Conservation (phyloP, 2,329 filamentous ascomycete species). For the Akanthomyces uredinophilus region DNA sequence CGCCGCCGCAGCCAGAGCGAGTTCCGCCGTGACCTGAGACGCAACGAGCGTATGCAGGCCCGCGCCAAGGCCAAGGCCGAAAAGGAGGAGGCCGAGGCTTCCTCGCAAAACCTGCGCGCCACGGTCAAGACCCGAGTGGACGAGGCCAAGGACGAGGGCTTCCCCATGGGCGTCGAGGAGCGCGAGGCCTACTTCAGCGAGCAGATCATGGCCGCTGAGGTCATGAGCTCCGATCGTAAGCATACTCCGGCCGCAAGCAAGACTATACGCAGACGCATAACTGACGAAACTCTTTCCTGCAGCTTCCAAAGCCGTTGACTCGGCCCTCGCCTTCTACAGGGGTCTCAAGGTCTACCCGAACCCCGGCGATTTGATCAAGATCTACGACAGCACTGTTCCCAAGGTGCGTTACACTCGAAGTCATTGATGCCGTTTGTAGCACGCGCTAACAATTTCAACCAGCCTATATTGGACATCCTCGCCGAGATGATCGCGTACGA, state of each 20-base stretch:
- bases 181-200: slow-evolving; percentile 96
- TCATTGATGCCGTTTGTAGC: background rate
- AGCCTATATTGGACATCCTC: slow-evolving; percentile 91
- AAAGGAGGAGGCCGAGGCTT: slow-evolving; percentile 66
- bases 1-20: slow-evolving; percentile 58
- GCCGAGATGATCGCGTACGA: slow-evolving; percentile 98
- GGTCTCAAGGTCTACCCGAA: slow-evolving; percentile 97
- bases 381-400: slow-evolving; percentile 97
- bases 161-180: slow-evolving; percentile 85
- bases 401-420: slow-evolving; percentile 56
- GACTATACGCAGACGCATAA: background rate
- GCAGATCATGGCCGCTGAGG: slow-evolving; percentile 85
- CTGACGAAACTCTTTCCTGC: slow-evolving; percentile 13
- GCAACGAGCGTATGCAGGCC: slow-evolving; percentile 68
- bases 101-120: slow-evolving; percentile 62
- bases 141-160: slow-evolving; percentile 83
- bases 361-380: slow-evolving; percentile 84
- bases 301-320: slow-evolving; percentile 70
- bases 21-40: slow-evolving; percentile 64
- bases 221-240: slow-evolving; percentile 75
- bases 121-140: slow-evolving; percentile 71
- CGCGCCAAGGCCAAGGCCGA: slow-evolving; percentile 63
- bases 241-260: slow-evolving; percentile 13
- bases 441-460: slow-evolving; percentile 19
- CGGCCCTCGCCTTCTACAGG: slow-evolving; percentile 95